Evolutionary conservation across 768 basidiomycete species (phyloP), one percentile per base, ranked within the genome.

Genomic region (Mycena rebaudengoi): DNA sequence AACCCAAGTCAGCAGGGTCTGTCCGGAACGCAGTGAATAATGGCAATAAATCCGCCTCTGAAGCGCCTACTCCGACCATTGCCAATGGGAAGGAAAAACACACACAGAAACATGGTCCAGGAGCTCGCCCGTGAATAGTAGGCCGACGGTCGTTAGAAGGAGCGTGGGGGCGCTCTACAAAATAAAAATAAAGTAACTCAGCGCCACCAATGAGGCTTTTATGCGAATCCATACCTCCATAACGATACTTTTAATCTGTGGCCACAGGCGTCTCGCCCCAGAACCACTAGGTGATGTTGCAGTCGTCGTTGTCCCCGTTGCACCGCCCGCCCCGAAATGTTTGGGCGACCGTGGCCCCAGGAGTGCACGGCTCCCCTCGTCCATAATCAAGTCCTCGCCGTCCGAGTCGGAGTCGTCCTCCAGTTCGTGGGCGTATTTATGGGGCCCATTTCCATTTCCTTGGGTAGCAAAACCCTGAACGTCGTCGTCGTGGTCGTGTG

Each of bases 81-180:
- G 5, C 20, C 21, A 39, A 48, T 7, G 25, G 8, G 46, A 11
- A 48, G 23, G 0, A 50, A 20, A 7, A 5, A 12, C n/a, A 79
- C 85, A 65, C 65, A 95, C 94, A 56, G 96, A 91, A 54, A 99
- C 88, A 65, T 88, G 88, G 75, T 95, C 91, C 29, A 99, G 79
- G 1, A 98, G 84, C 73, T 96, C 91, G 16, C 98, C 97, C 2
- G 96, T 96, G 70, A 99, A 91, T 32, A 98, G 80, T 43, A 96
- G 82, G 10, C 96, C 94, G 16, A 94, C 70, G 0, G 95, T 89
- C 0, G 93, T 92, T 51, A 98, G 81, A 7, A 98, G 79, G 26
- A 99, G 82, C 16, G 95, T 92, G 1, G 97, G 96, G 2, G 92
- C 88, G 37, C 91, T 91, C 97, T 98, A 69, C 23, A 3, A 2